A percentile compares a stretch with the other conserved stretches of the same genome.
Evolutionary conservation across 129 eudicot genomes (phyloP).

Genomic region (Smallanthus sonchifolius): DNA sequence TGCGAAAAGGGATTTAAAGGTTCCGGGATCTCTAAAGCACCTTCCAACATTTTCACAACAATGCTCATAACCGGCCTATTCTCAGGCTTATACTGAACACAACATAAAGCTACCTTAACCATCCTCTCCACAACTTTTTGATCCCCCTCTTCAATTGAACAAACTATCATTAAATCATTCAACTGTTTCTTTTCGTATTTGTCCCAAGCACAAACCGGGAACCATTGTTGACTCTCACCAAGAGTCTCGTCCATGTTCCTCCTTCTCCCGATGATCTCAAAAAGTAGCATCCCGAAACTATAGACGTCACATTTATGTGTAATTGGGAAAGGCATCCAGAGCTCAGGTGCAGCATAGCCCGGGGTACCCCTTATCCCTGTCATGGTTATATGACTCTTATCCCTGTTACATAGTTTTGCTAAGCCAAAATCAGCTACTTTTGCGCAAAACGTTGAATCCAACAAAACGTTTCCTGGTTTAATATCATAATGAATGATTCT

Average conservation of each 20-base stretch:
- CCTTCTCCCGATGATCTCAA: neutral
- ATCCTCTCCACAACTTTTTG: too few relatives aligned
- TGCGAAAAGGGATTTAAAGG: conserved; percentile 8
- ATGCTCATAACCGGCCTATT: too few relatives aligned
- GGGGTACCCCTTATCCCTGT: neutral
- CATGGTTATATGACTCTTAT: neutral
- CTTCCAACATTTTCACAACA: too few relatives aligned
- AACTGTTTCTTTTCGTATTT: neutral
- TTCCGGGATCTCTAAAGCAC: neutral
- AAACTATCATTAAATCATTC: neutral
- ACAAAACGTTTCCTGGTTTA: neutral
- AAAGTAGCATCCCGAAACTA: neutral
- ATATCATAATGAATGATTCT: neutral
- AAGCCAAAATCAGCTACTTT: neutral
- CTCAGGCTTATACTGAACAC: too few relatives aligned
- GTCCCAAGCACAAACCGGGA: neutral
- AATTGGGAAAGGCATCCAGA: neutral
- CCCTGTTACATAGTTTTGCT: neutral
- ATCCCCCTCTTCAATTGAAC: too few relatives aligned
- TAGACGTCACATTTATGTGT: neutral
- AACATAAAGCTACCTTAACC: too few relatives aligned
- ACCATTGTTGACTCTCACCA: conserved; percentile 2
- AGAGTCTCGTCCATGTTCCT: neutral
- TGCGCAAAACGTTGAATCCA: neutral
- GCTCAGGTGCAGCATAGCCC: neutral